Evolutionary conservation across 805 yeast genomes (phyloP).

Genomic region (Ogataea ramenticola): DNA sequence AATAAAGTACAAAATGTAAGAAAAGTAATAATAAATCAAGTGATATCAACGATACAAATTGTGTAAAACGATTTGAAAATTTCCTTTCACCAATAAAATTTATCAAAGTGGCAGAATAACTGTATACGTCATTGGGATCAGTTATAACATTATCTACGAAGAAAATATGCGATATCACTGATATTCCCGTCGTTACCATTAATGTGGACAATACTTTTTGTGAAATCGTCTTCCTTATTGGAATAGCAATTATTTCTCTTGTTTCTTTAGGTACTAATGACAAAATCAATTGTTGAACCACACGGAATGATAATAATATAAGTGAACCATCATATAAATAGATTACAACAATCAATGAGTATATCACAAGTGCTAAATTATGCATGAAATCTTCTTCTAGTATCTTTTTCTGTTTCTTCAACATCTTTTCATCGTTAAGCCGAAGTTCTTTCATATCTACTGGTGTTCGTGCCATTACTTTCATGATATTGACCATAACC

Average conservation of each 20-base stretch:
- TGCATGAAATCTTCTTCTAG: constrained; percentile 30
- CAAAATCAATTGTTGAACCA: constrained; percentile 30
- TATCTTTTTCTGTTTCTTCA: constrained; percentile 35
- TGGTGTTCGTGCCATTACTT: neutral
- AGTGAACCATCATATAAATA: constrained; percentile 37
- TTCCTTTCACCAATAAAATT: constrained; percentile 41
- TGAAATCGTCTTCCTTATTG: constrained; percentile 20
- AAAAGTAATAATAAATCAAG: constrained; percentile 25
- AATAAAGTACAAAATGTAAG: constrained; percentile 23
- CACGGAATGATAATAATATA: constrained; percentile 25
- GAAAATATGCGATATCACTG: constrained; percentile 29
- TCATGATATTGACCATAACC: neutral
- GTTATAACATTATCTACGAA: constrained; percentile 20
- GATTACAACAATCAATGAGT: constrained; percentile 27
- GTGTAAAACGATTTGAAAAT: constrained; percentile 18
- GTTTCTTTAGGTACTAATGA: constrained; percentile 30
- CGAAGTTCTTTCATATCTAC: constrained; percentile 25
- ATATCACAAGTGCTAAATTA: constrained; percentile 29
- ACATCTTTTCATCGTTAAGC: constrained; percentile 31
- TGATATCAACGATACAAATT: constrained; percentile 18
- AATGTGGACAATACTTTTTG: constrained; percentile 23
- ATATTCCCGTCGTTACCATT: constrained; percentile 15
- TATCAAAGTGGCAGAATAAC: constrained; percentile 31
- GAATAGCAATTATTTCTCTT: constrained; percentile 11
- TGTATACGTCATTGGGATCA: constrained; percentile 13